phyloP scores from a whole-genome alignment of 345 rosid genomes.

The Arabidopsis suecica region DNA sequence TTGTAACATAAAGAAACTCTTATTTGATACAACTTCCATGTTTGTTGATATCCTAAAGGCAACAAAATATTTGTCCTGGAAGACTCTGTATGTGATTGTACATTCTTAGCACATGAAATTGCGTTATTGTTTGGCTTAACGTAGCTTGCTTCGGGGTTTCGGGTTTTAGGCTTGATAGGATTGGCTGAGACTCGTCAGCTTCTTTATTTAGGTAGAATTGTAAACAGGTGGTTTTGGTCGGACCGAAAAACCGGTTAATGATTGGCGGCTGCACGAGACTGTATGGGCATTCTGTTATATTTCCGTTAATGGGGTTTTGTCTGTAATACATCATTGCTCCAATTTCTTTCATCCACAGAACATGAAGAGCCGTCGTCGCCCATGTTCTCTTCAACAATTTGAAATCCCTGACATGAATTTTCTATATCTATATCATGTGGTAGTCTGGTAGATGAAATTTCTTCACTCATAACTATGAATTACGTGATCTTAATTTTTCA shows the following conservation, averaged over 20 bases:
- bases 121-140: conserved; percentile 2
- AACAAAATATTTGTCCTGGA: conserved; percentile 7
- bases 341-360: conserved; percentile 43
- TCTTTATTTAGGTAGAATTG: background rate
- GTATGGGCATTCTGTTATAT: conserved; percentile 43
- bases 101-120: conserved; percentile 17
- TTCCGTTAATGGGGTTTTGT: conserved; percentile 43
- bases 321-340: conserved; percentile 44
- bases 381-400: conserved; percentile 39
- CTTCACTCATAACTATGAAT: conserved; percentile 7
- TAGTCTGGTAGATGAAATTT: conserved; percentile 29
- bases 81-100: conserved; percentile 17
- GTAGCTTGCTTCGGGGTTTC: conserved; percentile 26
- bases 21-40: conserved; percentile 26
- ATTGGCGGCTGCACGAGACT: conserved; percentile 47
- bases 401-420: conserved; percentile 23
- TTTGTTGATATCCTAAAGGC: conserved; percentile 31
- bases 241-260: conserved; percentile 18
- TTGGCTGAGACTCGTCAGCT: background rate
- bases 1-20: conserved; percentile 29
- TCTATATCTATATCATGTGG: conserved; percentile 23
- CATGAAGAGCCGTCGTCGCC: conserved; percentile 45
- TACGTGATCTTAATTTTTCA: conserved; percentile 12
- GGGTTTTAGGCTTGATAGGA: conserved; percentile 28
- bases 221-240: conserved; percentile 19